These are phyloP conservation scores for Polyporus tsugae DNA, from an alignment of 1,284 basidiomycete genomes.

Conservation along the genomic window DNA sequence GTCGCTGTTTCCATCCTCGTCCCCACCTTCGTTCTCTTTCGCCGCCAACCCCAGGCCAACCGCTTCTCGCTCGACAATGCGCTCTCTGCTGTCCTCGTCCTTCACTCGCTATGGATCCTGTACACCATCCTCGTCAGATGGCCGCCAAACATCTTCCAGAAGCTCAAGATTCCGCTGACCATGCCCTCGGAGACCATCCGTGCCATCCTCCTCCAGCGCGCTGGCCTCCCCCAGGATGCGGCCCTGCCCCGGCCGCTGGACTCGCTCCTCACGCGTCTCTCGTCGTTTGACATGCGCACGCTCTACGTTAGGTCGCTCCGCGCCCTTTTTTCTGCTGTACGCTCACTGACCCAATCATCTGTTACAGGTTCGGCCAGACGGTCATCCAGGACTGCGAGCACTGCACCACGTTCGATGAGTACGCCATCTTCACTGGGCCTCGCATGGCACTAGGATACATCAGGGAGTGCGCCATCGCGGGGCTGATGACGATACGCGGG, in stretches of 20 bases:
- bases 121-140: constrained; percentile 56
- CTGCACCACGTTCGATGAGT: constrained; percentile 66
- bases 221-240: constrained; percentile 41
- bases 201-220: constrained; percentile 49
- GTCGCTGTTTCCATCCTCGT: constrained; percentile 35
- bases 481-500: constrained; percentile 52
- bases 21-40: constrained; percentile 32
- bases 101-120: constrained; percentile 64
- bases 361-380: constrained; percentile 68
- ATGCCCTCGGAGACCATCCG: constrained; percentile 61
- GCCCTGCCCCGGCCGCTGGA: constrained; percentile 57
- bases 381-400: constrained; percentile 67
- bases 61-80: constrained; percentile 25
- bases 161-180: constrained; percentile 61
- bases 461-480: constrained; percentile 60
- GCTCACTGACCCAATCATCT: neutral
- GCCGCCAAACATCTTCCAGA: constrained; percentile 70
- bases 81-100: constrained; percentile 51
- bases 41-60: constrained; percentile 22
- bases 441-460: constrained; percentile 65
- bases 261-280: constrained; percentile 60
- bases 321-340: constrained; percentile 34
- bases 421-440: constrained; percentile 64
- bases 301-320: constrained; percentile 64
- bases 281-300: constrained; percentile 64